A percentile compares a stretch with the other conserved stretches of the same genome.
Conservation (phyloP, 805 yeast species). For the Metschnikowia lochheadii region DNA sequence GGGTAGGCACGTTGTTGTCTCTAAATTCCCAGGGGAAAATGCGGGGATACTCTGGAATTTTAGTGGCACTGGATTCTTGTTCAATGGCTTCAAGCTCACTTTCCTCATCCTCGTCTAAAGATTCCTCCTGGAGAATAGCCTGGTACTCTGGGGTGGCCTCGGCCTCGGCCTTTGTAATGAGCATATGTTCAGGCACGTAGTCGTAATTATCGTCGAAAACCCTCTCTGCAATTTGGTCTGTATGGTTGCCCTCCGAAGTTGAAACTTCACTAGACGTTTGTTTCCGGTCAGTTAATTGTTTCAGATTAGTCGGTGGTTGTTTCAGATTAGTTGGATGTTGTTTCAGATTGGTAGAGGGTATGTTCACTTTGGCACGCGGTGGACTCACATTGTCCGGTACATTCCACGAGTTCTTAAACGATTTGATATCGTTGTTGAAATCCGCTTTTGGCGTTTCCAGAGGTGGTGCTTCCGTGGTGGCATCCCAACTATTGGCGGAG, state of each 20-base stretch:
- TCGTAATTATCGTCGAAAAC: slow-evolving; percentile 27
- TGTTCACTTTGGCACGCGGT: too few relatives aligned
- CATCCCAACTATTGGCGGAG: slow-evolving; percentile 34
- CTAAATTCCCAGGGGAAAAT: slow-evolving; percentile 39
- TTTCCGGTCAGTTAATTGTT: too few relatives aligned
- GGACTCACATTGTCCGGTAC: not conserved
- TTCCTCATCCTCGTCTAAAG: slow-evolving; percentile 4
- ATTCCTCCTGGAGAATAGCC: slow-evolving; percentile 7
- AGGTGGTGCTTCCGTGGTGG: slow-evolving; percentile 43
- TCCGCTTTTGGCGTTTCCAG: slow-evolving; percentile 1
- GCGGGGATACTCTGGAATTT: slow-evolving; percentile 12
- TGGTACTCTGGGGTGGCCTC: slow-evolving; percentile 1
- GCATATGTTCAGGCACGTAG: slow-evolving; percentile 27
- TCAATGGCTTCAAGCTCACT: not conserved
- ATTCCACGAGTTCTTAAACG: slow-evolving; percentile 30
- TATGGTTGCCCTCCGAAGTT: slow-evolving; percentile 11
- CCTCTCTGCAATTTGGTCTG: slow-evolving; percentile 25
- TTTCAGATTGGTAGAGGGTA: too few relatives aligned
- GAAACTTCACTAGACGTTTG: not conserved
- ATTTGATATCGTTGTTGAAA: slow-evolving; percentile 15
- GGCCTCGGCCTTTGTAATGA: slow-evolving; percentile 6
- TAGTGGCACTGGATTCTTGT: not conserved
- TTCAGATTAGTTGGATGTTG: too few relatives aligned
- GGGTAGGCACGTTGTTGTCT: slow-evolving; percentile 18
- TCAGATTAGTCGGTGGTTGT: too few relatives aligned